Conservation (phyloP, 139 green algal species). For the Zygnema circumcarinatum region DNA sequence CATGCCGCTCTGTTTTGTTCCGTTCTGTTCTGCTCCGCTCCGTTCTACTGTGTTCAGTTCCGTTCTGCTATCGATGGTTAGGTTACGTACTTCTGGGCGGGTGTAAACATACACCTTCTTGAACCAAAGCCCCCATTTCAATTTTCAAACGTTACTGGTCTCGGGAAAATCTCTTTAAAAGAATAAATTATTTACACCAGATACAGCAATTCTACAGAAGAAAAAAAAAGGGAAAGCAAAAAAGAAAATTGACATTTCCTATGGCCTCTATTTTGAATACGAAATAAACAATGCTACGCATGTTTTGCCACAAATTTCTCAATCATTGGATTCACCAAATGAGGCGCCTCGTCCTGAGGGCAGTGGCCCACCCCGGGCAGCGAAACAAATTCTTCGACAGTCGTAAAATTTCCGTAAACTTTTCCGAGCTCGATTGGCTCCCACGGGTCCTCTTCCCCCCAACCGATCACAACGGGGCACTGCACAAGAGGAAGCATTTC, state of each 20-base stretch:
- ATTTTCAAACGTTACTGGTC: no score
- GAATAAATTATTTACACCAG: no score
- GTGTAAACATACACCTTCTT: no score
- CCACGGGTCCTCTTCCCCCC: conserved; percentile 90
- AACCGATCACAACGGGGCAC: conserved; percentile 85
- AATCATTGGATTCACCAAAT: conserved; percentile 92
- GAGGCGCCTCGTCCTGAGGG: conserved; percentile 80
- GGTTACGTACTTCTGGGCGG: no score
- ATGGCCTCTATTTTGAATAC: not conserved
- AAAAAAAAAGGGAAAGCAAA: no score
- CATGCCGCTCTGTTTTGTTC: no score
- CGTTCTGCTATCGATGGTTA: no score
- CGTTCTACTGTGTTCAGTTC: no score
- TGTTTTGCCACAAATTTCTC: conserved; percentile 71
- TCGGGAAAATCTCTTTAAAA: no score
- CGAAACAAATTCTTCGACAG: conserved; percentile 81
- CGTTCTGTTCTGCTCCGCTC: no score
- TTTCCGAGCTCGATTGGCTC: conserved; percentile 73
- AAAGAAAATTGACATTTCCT: not conserved
- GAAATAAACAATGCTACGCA: not conserved
- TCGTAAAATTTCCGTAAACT: conserved; percentile 32
- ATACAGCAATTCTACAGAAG: no score
- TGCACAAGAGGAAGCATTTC: conserved; percentile 75
- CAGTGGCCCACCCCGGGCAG: conserved; percentile 89
- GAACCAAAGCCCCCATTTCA: no score